Base-by-base conservation (phyloP, 2,329 filamentous ascomycete species). In the Fusarium burgessii region DNA sequence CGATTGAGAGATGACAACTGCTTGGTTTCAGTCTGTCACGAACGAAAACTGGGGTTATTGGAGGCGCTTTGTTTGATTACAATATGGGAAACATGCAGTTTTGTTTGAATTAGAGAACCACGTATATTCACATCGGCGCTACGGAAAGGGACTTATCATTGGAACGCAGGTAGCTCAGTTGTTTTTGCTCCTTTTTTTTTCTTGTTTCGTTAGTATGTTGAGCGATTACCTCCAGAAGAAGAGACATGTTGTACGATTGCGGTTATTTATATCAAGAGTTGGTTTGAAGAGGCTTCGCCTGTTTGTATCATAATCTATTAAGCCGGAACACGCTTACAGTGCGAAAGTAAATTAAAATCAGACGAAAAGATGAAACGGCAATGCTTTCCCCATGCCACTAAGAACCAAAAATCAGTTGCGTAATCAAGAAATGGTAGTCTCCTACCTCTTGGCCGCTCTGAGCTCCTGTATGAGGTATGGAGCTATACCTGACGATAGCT, bases 51-150 rank as follows among this genome's bases (percentile, higher is more conserved):
- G 27, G 49, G 55, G 54, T 54, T 55, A 63, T 43, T 47, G 25
- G 60, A 54, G 69, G 66, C 69, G 74, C 66, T 62, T 68, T 52
- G 54, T 54, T 43, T 52, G 25, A 62, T 58, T 65, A 56, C 58
- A 65, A 47, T 50, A 56, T 60, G 62, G 60, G 49, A 50, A 58
- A 50, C 33, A 58, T 59, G 54, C 42, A 50, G 29, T 59, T 49
- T 72, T 75, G 61, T 27, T 66, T 59, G 55, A 55, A 70, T 64
- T 76, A 76, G 70, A 76, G 61, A 68, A 58, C 68, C 58, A 66
- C 40, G 50, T 72, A 47, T 68, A 59, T 73, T 59, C 38, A 63
- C 52, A 62, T 49, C 14, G 74, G 74, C 72, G 74, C 68, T 69
- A 63, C 27, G 66, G 68, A 61, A 62, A 32, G 51, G 47, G 47